Evolutionary conservation across 768 basidiomycete species (phyloP).

Genomic region (Artomyces pyxidatus): DNA sequence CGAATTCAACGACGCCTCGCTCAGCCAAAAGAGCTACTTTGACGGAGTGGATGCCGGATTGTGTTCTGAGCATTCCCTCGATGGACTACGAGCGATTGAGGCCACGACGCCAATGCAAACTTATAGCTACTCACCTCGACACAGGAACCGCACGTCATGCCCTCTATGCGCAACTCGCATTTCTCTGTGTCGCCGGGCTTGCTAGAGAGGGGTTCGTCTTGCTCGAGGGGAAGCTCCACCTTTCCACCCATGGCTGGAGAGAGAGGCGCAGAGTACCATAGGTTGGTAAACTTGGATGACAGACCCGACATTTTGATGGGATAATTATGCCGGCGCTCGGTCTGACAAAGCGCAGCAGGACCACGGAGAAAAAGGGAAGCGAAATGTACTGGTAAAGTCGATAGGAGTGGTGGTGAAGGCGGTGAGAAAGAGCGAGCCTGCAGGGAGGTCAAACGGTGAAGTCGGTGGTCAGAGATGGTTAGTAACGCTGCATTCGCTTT

Average conservation of each 20-base stretch:
- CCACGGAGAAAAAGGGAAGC: too few relatives aligned
- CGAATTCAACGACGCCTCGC: constrained; percentile 85
- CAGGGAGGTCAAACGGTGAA: too few relatives aligned
- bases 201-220: constrained; percentile 23
- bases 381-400: too few relatives aligned
- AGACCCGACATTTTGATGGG: constrained; percentile 5
- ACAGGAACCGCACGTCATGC: constrained; percentile 87
- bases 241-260: constrained; percentile 16
- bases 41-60: constrained; percentile 83
- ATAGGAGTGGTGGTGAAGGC: too few relatives aligned
- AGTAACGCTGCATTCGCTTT: too few relatives aligned
- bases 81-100: constrained; percentile 54
- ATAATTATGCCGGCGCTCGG: too few relatives aligned
- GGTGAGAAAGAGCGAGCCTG: too few relatives aligned
- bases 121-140: constrained; percentile 55
- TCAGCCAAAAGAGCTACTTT: constrained; percentile 98
- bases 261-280: constrained; percentile 5
- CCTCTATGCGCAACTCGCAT: constrained; percentile 78
- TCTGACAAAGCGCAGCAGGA: too few relatives aligned
- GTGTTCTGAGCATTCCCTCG: constrained; percentile 71
- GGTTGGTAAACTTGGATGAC: constrained; percentile 5
- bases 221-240: constrained; percentile 21
- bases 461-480: too few relatives aligned
- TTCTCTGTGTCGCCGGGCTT: constrained; percentile 30
- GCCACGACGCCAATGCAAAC: not conserved